phyloP scores from a whole-genome alignment of 2,329 filamentous ascomycete genomes.

The Aureobasidium sp. region DNA sequence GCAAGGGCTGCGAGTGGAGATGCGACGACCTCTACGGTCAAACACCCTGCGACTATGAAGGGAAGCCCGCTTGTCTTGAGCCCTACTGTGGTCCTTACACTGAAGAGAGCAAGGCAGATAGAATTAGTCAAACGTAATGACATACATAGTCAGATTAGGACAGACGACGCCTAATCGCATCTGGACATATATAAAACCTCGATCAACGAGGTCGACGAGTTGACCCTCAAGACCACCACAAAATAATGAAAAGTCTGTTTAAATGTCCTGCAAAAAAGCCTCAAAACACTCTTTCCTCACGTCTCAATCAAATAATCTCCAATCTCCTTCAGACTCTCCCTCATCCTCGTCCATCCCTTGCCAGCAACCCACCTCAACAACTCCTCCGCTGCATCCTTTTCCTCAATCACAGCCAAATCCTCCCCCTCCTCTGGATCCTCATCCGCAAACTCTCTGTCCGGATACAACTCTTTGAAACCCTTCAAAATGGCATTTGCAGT shows the following conservation, averaged over 20 bases:
- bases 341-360: constrained; percentile 26
- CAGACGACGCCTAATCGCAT: too few relatives aligned
- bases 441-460: constrained; percentile 33
- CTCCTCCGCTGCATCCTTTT: constrained; percentile 23
- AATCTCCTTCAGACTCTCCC: constrained; percentile 23
- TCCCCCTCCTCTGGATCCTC: constrained; percentile 18
- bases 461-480: constrained; percentile 34
- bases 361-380: constrained; percentile 27
- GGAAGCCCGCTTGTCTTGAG: background rate
- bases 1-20: background rate
- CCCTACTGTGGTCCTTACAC: constrained; percentile 1
- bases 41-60: background rate
- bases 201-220: too few relatives aligned
- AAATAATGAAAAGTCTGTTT: background rate
- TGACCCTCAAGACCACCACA: background rate
- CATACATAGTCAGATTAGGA: too few relatives aligned
- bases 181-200: too few relatives aligned
- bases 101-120: background rate
- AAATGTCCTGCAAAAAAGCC: background rate
- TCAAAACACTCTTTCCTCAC: background rate
- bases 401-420: constrained; percentile 23
- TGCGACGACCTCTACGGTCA: constrained; percentile 3
- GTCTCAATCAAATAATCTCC: background rate
- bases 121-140: too few relatives aligned
- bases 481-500: constrained; percentile 41